Percentiles rank a stretch among this genome's conserved stretches.
These are phyloP conservation scores for Xylaria intraflava DNA, from an alignment of 495 filamentous ascomycete genomes.

Conservation along the genomic window DNA sequence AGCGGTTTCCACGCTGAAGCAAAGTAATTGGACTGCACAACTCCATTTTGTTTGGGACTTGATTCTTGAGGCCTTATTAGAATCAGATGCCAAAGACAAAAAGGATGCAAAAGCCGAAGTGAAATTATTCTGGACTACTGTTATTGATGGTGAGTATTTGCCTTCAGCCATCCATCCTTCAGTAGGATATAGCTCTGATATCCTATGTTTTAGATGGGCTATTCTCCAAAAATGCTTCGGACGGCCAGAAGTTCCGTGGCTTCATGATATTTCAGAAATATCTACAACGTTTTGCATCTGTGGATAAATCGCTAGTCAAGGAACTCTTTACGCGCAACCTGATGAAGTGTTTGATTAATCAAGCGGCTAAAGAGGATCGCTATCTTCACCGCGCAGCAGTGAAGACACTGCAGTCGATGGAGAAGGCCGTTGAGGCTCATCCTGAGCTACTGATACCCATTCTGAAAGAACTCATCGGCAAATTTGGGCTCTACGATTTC, in stretches of 20 bases:
- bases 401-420: slow-evolving; percentile 62
- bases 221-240: slow-evolving; percentile 71
- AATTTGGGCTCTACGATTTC: slow-evolving; percentile 67
- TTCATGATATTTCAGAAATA: slow-evolving; percentile 77
- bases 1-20: slow-evolving; percentile 33
- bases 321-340: slow-evolving; percentile 74
- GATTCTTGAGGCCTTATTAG: slow-evolving; percentile 53
- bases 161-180: no score
- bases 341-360: slow-evolving; percentile 78
- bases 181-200: neutral
- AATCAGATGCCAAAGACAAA: slow-evolving; percentile 21
- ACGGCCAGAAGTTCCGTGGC: slow-evolving; percentile 84
- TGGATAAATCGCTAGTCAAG: slow-evolving; percentile 15
- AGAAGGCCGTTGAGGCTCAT: slow-evolving; percentile 56
- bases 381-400: slow-evolving; percentile 77
- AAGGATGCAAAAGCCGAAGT: slow-evolving; percentile 46
- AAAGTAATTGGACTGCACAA: slow-evolving; percentile 67
- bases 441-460: slow-evolving; percentile 54
- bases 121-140: slow-evolving; percentile 76
- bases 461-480: slow-evolving; percentile 58
- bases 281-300: slow-evolving; percentile 43
- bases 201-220: slow-evolving; percentile 55
- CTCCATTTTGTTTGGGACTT: slow-evolving; percentile 85
- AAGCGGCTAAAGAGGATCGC: slow-evolving; percentile 72
- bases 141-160: slow-evolving; percentile 67